Conservation (phyloP, 208 protist species). For the Crithidia expoeki region DNA sequence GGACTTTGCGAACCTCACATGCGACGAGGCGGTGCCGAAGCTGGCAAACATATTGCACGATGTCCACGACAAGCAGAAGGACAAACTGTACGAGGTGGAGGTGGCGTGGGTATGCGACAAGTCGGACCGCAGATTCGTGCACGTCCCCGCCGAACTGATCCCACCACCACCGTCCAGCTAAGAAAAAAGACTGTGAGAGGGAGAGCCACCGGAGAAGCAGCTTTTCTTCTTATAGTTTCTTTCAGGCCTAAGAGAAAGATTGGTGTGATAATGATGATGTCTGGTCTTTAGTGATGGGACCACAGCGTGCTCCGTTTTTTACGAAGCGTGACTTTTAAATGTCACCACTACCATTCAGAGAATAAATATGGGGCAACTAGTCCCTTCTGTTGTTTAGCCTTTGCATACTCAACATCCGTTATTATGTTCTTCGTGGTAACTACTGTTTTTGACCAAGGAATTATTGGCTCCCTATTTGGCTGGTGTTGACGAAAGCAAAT, state of each 20-base stretch:
- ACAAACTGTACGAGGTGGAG: constrained; percentile 98
- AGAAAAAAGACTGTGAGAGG: background rate
- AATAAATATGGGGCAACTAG: background rate
- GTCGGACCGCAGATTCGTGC: constrained; percentile 80
- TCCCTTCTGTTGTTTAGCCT: background rate
- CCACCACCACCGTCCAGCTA: constrained; percentile 46
- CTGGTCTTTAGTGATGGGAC: too few species aligned
- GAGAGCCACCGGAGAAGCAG: background rate
- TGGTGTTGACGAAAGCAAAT: background rate
- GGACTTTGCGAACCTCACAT: constrained; percentile 93
- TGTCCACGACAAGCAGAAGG: constrained; percentile 87
- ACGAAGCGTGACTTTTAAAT: too few species aligned
- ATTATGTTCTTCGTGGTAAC: constrained; percentile 6
- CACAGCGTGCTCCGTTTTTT: too few species aligned
- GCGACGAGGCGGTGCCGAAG: constrained; percentile 94
- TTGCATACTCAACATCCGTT: background rate
- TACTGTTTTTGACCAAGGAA: constrained; percentile 1
- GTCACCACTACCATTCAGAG: too few species aligned
- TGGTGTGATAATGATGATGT: too few species aligned
- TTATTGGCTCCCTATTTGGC: background rate
- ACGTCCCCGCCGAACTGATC: constrained; percentile 60
- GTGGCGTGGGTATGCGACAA: constrained; percentile 97
- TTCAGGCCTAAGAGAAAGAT: background rate
- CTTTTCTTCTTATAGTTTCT: too few species aligned
- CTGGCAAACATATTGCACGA: constrained; percentile 94